Evolutionary conservation across 257 asterid species (phyloP).

Genomic region (Salvia hispanica): DNA sequence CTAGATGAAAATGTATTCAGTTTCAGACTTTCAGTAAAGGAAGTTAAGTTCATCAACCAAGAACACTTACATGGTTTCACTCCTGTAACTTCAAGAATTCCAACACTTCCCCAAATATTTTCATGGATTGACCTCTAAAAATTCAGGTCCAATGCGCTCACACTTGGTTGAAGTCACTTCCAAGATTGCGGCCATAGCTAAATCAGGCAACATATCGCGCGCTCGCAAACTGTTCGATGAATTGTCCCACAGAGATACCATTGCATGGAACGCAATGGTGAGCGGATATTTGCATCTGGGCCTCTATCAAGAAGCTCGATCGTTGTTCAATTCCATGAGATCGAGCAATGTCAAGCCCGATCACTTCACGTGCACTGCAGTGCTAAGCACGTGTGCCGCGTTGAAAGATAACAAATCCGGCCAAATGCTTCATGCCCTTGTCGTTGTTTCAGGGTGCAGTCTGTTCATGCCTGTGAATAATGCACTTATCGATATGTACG

Average conservation of each 20-base stretch:
- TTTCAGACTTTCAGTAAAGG: background rate
- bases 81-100: conserved; percentile 14
- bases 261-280: conserved; percentile 79
- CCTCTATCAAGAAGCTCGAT: conserved; percentile 52
- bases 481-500: conserved; percentile 75
- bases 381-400: conserved; percentile 56
- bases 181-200: conserved; percentile 45
- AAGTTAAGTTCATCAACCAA: background rate
- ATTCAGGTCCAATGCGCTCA: conserved; percentile 47
- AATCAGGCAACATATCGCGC: conserved; percentile 48
- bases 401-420: conserved; percentile 43
- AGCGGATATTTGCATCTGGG: conserved; percentile 58
- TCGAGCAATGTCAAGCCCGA: conserved; percentile 43
- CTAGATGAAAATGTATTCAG: background rate
- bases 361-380: conserved; percentile 61
- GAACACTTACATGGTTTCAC: background rate
- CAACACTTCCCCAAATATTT: conserved; percentile 9
- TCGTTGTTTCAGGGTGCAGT: conserved; percentile 47
- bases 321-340: conserved; percentile 53
- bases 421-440: conserved; percentile 46
- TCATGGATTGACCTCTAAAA: conserved; percentile 29
- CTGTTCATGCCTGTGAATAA: conserved; percentile 57
- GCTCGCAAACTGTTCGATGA: conserved; percentile 75
- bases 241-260: conserved; percentile 58
- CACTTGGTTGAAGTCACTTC: conserved; percentile 50